Evolutionary conservation across 2,329 filamentous ascomycete species (phyloP).

Genomic region (Fusarium euwallaceae): DNA sequence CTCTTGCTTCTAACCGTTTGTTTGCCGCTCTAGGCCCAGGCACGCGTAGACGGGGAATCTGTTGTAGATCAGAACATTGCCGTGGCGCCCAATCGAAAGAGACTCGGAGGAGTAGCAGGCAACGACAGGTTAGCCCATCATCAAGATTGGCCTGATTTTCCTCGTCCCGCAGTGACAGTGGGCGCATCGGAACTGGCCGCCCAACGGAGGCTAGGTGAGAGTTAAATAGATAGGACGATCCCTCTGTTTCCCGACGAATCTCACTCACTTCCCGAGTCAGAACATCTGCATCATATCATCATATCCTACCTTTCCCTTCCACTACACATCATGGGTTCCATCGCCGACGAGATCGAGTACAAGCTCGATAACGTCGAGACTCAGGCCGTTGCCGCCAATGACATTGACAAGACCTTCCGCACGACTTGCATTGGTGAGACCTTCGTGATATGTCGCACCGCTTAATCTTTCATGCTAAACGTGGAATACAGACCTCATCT

Average conservation of each 20-base stretch:
- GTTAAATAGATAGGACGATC: conserved; percentile 38
- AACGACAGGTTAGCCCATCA: conserved; percentile 13
- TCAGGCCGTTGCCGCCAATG: conserved; percentile 62
- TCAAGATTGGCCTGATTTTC: conserved; percentile 14
- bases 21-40: conserved; percentile 2
- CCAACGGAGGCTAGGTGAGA: conserved; percentile 25
- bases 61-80: not conserved
- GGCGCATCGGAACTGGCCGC: conserved; percentile 51
- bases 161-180: not conserved
- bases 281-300: not conserved
- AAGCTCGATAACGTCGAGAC: conserved; percentile 67
- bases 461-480: conserved; percentile 4
- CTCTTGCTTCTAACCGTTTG: not conserved
- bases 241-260: conserved; percentile 6
- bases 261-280: not conserved
- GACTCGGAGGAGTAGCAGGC: conserved; percentile 6
- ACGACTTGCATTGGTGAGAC: conserved; percentile 71
- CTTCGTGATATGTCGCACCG: not conserved
- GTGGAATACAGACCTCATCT: conserved; percentile 67
- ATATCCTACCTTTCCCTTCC: not conserved
- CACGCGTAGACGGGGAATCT: conserved; percentile 8
- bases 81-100: conserved; percentile 30
- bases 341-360: conserved; percentile 65
- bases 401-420: conserved; percentile 73
- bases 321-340: conserved; percentile 49